These are phyloP conservation scores for Exidia glandulosa DNA, from an alignment of 768 basidiomycete species.

Conservation along the genomic window DNA sequence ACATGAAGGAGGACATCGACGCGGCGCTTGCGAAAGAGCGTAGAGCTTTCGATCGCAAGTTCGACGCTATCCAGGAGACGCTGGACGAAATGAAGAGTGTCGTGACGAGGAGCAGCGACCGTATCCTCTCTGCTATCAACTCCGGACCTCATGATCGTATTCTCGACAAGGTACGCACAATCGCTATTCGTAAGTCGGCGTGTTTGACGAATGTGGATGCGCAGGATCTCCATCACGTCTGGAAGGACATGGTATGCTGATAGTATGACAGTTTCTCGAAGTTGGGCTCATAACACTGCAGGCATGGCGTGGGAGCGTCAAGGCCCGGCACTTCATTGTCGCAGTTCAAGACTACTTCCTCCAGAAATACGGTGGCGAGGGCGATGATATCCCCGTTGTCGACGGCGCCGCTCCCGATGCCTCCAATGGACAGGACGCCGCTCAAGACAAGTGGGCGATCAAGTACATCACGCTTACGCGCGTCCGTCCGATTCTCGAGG, in stretches of 20 bases:
- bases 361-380: too few relatives aligned
- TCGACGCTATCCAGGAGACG: conserved; percentile 34
- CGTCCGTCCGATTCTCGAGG: conserved; percentile 26
- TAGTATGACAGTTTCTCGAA: not conserved
- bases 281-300: conserved; percentile 7
- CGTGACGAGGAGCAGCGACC: conserved; percentile 24
- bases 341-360: conserved; percentile 27
- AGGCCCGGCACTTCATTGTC: conserved; percentile 39
- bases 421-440: not conserved
- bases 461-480: conserved; percentile 22
- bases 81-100: conserved; percentile 18
- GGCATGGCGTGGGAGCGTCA: conserved; percentile 43
- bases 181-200: too few relatives aligned
- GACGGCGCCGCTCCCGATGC: not conserved
- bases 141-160: conserved; percentile 37
- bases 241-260: conserved; percentile 40
- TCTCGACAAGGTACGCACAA: conserved; percentile 24
- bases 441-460: conserved; percentile 24
- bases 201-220: too few relatives aligned
- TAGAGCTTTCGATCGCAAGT: conserved; percentile 33
- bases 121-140: conserved; percentile 28
- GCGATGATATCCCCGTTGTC: too few relatives aligned
- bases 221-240: conserved; percentile 38
- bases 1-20: conserved; percentile 18
- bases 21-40: conserved; percentile 27